Conservation (phyloP, 345 rosid species). For the Dimocarpus longan region DNA sequence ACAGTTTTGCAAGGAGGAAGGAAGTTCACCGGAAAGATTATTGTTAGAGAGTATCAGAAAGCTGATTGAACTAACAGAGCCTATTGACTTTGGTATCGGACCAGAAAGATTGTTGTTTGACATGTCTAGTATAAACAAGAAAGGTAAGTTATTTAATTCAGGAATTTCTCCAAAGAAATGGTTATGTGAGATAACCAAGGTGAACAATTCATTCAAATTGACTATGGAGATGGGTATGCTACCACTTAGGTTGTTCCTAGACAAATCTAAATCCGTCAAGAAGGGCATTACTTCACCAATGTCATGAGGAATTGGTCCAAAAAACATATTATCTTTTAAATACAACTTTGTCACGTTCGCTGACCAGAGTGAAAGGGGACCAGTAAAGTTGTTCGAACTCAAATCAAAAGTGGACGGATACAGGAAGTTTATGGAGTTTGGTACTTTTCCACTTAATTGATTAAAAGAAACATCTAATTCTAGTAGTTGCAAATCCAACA, state of each 20-base stretch:
- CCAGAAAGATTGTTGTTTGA: conserved; percentile 24
- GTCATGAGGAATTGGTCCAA: conserved; percentile 19
- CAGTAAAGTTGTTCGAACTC: conserved; percentile 25
- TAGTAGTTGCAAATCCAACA: not conserved
- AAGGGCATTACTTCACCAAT: not conserved
- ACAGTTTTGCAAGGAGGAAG: conserved; percentile 14
- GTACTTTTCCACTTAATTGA: conserved; percentile 20
- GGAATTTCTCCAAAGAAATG: conserved; percentile 22
- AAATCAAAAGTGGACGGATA: conserved; percentile 16
- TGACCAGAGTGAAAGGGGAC: conserved; percentile 21
- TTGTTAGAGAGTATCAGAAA: conserved; percentile 13
- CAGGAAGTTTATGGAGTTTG: conserved; percentile 6
- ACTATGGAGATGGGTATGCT: conserved; percentile 24
- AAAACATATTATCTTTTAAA: conserved; percentile 15
- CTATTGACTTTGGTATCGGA: conserved; percentile 20
- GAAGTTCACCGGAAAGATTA: conserved; percentile 27
- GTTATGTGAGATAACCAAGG: conserved; percentile 22
- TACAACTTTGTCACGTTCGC: conserved; percentile 16
- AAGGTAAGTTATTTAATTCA: not conserved
- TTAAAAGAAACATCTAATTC: conserved; percentile 23
- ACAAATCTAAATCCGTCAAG: conserved; percentile 17
- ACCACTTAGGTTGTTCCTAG: conserved; percentile 25
- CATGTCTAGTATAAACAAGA: conserved; percentile 13
- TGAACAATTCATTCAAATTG: not conserved
- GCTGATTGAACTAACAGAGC: not conserved